These are phyloP conservation scores for Tillandsia leiboldiana DNA, from an alignment of 176 grass and related monocot species.

Conservation along the genomic window DNA sequence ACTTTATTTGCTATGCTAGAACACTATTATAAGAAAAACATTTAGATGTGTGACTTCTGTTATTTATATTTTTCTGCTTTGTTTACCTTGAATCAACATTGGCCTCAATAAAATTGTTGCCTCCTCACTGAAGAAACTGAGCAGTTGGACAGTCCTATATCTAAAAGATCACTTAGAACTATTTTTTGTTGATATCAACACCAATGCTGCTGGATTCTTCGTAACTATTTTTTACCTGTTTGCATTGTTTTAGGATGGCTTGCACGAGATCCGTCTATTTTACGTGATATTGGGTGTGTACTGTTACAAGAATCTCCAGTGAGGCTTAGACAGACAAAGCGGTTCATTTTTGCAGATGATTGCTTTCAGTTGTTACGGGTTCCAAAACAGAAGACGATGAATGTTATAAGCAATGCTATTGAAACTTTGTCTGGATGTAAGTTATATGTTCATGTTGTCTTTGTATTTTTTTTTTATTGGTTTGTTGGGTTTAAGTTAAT, in stretches of 20 bases:
- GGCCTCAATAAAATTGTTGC: too few relatives aligned
- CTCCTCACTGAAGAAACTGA: background rate
- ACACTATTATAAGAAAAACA: too few relatives aligned
- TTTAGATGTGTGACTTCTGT: too few relatives aligned
- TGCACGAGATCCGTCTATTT: slow-evolving; percentile 66
- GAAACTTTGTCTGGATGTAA: slow-evolving; percentile 64
- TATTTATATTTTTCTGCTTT: too few relatives aligned
- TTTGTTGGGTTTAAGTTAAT: background rate
- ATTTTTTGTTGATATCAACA: background rate
- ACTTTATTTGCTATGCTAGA: too few relatives aligned
- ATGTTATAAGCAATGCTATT: slow-evolving; percentile 64
- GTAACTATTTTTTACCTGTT: background rate
- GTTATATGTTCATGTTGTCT: slow-evolving; percentile 13
- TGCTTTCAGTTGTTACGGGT: slow-evolving; percentile 60
- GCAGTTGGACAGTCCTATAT: background rate
- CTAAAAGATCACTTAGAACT: background rate
- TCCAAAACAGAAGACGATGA: slow-evolving; percentile 60
- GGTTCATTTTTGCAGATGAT: slow-evolving; percentile 79
- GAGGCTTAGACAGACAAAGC: slow-evolving; percentile 45
- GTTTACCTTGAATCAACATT: too few relatives aligned
- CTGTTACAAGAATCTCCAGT: slow-evolving; percentile 49
- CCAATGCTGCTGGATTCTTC: background rate
- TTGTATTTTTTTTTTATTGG: slow-evolving; percentile 9
- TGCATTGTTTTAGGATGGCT: slow-evolving; percentile 52
- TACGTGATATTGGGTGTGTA: slow-evolving; percentile 59